Base-by-base conservation (phyloP, 768 basidiomycete species). In the Mycena galopus region DNA sequence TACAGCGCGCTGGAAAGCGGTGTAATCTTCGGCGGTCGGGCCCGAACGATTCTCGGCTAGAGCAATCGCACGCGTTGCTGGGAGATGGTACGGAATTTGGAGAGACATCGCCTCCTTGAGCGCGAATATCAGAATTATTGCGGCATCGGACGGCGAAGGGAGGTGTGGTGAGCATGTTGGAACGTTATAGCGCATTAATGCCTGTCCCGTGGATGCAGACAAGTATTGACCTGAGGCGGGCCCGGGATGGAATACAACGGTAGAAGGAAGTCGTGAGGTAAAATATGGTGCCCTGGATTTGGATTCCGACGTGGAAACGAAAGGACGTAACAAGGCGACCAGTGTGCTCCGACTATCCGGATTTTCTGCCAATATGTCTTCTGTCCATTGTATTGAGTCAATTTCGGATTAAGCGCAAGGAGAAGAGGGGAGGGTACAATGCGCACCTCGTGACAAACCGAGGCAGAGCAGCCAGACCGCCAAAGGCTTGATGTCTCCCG, bases 21-120 rank as follows among this genome's bases (percentile, higher is more conserved):
- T 78, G 72, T 88, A 88, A 74, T 91, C 90, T 69, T 88, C 88
- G 71, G 83, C 80, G 33, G 90, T 91, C 4, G 90, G 89, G 0
- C 89, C 90, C 44, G 83, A 77, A 25, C 85, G 84, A 35, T 85
- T 84, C 65, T 79, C 83, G 14, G 85, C 84, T 23, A 81, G 76
- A 23, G 89, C 88, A 23, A 83, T 81, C 17, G 82, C 84, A 42
- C 88, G 85, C 42, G 84, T 88, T 55, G 83, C 79, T 1, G 87
- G 90, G 29, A 92, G 81, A 71, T 91, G 89, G 10, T 81, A 81
- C 6, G 90, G 89, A 17, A 87, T 77, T 64, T 81, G 81, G 25
- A 89, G 75, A 2, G 84, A 80, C 14, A 79, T 80, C 4, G 82
- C 81, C 77, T 91, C 89, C 30, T 87, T 83, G 63, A 91, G 75